These are phyloP conservation scores for Boletus edulis DNA, from an alignment of 768 basidiomycete genomes.

Conservation along the genomic window DNA sequence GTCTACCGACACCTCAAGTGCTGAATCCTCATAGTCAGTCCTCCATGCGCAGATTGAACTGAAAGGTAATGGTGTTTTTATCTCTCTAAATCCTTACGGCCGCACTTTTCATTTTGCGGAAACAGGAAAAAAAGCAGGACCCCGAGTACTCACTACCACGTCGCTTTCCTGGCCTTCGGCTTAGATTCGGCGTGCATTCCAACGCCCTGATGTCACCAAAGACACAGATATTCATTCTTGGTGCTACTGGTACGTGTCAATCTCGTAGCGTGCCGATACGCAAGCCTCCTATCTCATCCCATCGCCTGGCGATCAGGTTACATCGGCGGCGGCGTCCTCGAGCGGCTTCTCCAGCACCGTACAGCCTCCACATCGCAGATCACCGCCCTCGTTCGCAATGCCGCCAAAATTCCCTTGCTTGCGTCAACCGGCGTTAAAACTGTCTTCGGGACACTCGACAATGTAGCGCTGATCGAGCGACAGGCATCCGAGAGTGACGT, in stretches of 20 bases:
- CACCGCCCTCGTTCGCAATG: constrained; percentile 28
- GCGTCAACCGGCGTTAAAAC: constrained; percentile 18
- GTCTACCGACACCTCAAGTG: too few relatives aligned
- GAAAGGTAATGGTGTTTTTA: too few relatives aligned
- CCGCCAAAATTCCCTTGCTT: constrained; percentile 14
- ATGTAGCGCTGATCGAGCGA: constrained; percentile 37
- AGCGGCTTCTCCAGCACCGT: constrained; percentile 21
- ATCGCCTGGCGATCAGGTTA: constrained; percentile 17
- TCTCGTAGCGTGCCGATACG: too few relatives aligned
- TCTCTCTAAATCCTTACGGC: too few relatives aligned
- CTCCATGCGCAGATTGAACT: too few relatives aligned
- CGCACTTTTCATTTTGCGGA: too few relatives aligned
- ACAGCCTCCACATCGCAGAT: constrained; percentile 11
- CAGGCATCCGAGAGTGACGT: constrained; percentile 42
- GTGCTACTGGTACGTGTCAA: constrained; percentile 38
- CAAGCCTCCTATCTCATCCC: not conserved
- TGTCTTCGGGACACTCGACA: constrained; percentile 39
- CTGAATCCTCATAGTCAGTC: too few relatives aligned
- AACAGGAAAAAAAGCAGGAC: too few relatives aligned
- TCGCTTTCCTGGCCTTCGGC: too few relatives aligned
- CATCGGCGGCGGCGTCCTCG: constrained; percentile 28
- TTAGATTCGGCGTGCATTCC: not conserved
- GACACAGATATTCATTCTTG: constrained; percentile 42
- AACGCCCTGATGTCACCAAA: constrained; percentile 16
- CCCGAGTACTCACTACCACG: too few relatives aligned